These are phyloP conservation scores for Lathyrus sativus DNA, from an alignment of 306 rosid species.

Conservation along the genomic window DNA sequence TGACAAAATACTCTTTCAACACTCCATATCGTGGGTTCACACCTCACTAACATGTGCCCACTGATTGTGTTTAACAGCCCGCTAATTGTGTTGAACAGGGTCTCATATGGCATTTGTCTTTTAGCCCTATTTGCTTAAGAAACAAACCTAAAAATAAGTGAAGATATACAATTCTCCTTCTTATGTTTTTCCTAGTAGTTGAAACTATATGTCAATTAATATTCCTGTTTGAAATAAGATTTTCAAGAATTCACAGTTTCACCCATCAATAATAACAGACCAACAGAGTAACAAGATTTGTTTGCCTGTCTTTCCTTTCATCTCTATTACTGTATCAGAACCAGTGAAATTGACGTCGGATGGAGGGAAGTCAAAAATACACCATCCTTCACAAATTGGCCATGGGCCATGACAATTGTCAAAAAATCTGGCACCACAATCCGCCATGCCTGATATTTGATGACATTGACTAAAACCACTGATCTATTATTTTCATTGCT, in stretches of 20 bases:
- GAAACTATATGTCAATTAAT: background rate
- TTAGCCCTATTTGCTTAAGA: background rate
- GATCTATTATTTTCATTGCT: background rate
- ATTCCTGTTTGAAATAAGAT: background rate
- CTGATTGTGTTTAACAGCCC: background rate
- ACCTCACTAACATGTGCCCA: background rate
- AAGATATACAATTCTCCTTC: background rate
- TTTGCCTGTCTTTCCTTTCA: background rate
- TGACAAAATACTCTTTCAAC: background rate
- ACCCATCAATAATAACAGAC: background rate
- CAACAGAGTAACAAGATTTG: background rate
- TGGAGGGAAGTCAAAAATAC: too few species aligned
- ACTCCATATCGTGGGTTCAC: background rate
- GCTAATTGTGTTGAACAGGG: background rate
- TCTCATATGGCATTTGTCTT: background rate
- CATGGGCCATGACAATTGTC: too few species aligned
- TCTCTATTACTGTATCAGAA: background rate
- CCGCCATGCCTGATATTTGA: too few species aligned
- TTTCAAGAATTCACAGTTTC: background rate
- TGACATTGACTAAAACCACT: background rate
- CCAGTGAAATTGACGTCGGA: too few species aligned
- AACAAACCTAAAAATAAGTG: conserved; percentile 6
- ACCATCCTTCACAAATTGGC: too few species aligned
- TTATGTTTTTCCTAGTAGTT: background rate
- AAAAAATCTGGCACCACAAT: too few species aligned